These are phyloP conservation scores for Penicillium brevicompactum DNA, from an alignment of 2,329 filamentous ascomycete genomes.

Conservation along the genomic window DNA sequence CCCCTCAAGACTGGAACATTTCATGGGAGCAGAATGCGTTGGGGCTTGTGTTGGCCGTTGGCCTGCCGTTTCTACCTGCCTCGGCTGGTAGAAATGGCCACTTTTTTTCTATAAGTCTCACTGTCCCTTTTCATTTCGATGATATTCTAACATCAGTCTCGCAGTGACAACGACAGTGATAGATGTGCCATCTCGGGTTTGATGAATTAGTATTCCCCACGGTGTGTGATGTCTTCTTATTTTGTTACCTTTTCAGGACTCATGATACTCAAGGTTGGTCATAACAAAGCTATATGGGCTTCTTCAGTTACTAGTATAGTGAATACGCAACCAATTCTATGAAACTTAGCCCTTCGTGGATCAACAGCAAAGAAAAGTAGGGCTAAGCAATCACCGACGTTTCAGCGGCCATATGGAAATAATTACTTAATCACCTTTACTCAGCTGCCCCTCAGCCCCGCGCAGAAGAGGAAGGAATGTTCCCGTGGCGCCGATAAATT, in stretches of 20 bases:
- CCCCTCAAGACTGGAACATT: conserved; percentile 9
- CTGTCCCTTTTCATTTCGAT: background rate
- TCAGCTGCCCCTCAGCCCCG: conserved; percentile 24
- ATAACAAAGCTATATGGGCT: no score
- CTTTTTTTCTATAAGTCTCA: conserved; percentile 46
- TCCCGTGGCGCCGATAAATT: conserved; percentile 30
- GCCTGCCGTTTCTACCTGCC: conserved; percentile 31
- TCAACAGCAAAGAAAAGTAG: no score
- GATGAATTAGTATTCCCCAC: background rate
- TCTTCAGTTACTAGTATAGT: no score
- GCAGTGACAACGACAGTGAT: background rate
- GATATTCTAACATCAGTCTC: conserved; percentile 32
- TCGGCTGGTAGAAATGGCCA: conserved; percentile 26
- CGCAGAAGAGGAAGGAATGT: conserved; percentile 33
- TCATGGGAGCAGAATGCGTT: conserved; percentile 17
- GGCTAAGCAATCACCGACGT: background rate
- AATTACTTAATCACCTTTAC: conserved; percentile 13
- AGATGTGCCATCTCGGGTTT: no score
- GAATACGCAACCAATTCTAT: no score
- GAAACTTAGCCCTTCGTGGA: no score
- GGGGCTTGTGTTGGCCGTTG: conserved; percentile 15
- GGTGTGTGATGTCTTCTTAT: no score
- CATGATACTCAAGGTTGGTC: background rate
- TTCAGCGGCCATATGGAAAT: background rate
- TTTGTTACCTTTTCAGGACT: background rate